Percentiles rank a stretch among this genome's conserved stretches.
Evolutionary conservation across 306 rosid species (phyloP).

Genomic region (Senna siamea): DNA sequence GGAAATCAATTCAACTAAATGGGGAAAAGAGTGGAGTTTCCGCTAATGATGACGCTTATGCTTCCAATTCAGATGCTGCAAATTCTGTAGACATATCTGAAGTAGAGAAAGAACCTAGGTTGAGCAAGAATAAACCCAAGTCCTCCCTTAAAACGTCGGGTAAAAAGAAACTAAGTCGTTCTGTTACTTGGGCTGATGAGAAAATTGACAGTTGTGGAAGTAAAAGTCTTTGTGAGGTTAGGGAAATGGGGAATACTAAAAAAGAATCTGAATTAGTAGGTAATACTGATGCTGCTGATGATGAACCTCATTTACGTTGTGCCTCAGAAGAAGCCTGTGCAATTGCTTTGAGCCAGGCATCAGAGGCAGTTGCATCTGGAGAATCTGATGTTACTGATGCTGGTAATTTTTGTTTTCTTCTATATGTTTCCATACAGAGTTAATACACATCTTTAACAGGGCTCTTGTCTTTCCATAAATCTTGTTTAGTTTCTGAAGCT

Average conservation of each 20-base stretch:
- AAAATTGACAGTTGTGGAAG: slow-evolving; percentile 43
- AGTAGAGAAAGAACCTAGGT: slow-evolving; percentile 47
- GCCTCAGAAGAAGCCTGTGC: slow-evolving; percentile 92
- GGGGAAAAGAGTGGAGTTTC: slow-evolving; percentile 42
- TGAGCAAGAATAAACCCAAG: slow-evolving; percentile 40
- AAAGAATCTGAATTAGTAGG: slow-evolving; percentile 31
- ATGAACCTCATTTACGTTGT: slow-evolving; percentile 49
- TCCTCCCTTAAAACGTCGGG: slow-evolving; percentile 71
- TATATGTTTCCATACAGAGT: slow-evolving; percentile 29
- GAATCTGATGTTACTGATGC: slow-evolving; percentile 60
- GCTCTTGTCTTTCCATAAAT: slow-evolving; percentile 6
- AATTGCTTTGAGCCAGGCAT: slow-evolving; percentile 70
- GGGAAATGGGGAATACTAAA: slow-evolving; percentile 47
- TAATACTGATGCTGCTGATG: slow-evolving; percentile 30
- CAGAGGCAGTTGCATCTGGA: slow-evolving; percentile 73
- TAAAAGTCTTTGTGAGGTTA: slow-evolving; percentile 58
- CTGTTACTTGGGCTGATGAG: slow-evolving; percentile 94
- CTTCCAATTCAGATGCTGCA: slow-evolving; percentile 39
- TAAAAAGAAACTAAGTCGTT: slow-evolving; percentile 60
- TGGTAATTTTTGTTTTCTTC: slow-evolving; percentile 55
- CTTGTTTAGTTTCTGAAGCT: slow-evolving; percentile 72
- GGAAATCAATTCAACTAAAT: slow-evolving; percentile 40
- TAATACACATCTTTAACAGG: slow-evolving; percentile 23
- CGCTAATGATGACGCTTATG: slow-evolving; percentile 34
- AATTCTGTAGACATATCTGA: slow-evolving; percentile 44